Base-by-base conservation (phyloP, 139 green algal genomes). In the Eudorina sp. region DNA sequence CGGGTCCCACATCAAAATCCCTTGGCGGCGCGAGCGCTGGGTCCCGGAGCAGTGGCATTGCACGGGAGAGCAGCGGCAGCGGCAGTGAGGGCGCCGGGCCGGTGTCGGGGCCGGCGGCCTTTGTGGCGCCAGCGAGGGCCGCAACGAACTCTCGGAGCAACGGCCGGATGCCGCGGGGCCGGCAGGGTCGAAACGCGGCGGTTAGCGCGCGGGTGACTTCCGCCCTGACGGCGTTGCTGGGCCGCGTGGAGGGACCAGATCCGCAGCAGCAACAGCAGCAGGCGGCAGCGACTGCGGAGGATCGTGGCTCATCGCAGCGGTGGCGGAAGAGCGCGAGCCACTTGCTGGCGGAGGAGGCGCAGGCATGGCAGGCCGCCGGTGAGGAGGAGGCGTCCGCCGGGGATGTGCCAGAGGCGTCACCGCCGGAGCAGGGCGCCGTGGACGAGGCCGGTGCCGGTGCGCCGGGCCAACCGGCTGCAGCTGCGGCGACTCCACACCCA, bases 281-380 rank as follows among this genome's bases (percentile, higher is more conserved):
- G 72, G 5, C 72, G 43, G 36, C 16, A 36, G 40, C 46, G 62
- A 40, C 23, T 9, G 11, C 48, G 13, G 62, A 72, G 62, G 62
- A 72, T 29, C 13, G 62, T 25, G 62, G 62, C 6, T 72, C 62
- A 29, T 38, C 62, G 62, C 62, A 72, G 62, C n/a, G 62, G 21
- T 72, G 62, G 62, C 62, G 62, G 2, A 72, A 72, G 62, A 72
- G 62, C 62, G 38, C 62, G n/a, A 72, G 62, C 62, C 62, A 72
- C 48, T 13, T 21, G 48, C 48, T 55, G 48, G 48, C 13, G 13
- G 48, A 55, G 48, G 48, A 55, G 48, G 11, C 13, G 48, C 48
- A 55, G 13, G n/a, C n/a, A n/a, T n/a, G n/a, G n/a, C n/a, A n/a
- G n/a, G n/a, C n/a, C n/a, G n/a, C n/a, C n/a, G n/a, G n/a, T n/a